Base-by-base conservation (phyloP, 768 basidiomycete genomes). In the Paxillus rubicundulus region DNA sequence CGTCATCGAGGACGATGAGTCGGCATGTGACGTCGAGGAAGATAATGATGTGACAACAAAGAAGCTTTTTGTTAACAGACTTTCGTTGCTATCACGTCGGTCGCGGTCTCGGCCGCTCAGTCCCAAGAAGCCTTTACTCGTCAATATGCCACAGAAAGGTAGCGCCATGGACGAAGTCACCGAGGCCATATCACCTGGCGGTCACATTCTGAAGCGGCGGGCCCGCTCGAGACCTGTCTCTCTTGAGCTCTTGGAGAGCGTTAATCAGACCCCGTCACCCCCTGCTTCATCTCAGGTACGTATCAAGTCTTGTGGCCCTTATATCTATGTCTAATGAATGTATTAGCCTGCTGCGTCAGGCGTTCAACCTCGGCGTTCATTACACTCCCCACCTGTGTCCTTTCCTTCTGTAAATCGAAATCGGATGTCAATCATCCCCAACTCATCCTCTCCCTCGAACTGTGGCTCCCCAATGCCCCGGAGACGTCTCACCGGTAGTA, bases 211-310 rank as follows among this genome's bases (percentile, higher is more conserved):
- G 36, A 90, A 91, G 68, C 77, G 87, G 50, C 81, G 88, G 10
- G 88, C 87, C 1, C 82, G 86, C 10, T 82, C 86, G 24, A 76
- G 87, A 47, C 88, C 87, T 2, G 74, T 89, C 13, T 89, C 88
- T 17, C 68, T 78, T 24, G 86, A 87, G 62, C 70, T 88, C 42
- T 73, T 82, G 16, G 78, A 84, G 65, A 77, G 77, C 55, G 67
- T 73, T 47, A 72, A 70, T 49, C 72, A 74, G 14, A 73, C 77
- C 2, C 62, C 74, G 30, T 80, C 82, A 36, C 75, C 75, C 7
- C 13, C 51, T 63, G 61, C 67, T 65, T 65, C 65, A 65, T 61
- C 65, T 60, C 55, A 61, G 12, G 68, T 68, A 33, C 9, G 54
- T 52, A 16, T 34, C 28, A 30, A 49, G 6, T 20, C 46, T 44